Base-by-base conservation (phyloP, 768 basidiomycete species). In the Psilocybe tampanensis region DNA sequence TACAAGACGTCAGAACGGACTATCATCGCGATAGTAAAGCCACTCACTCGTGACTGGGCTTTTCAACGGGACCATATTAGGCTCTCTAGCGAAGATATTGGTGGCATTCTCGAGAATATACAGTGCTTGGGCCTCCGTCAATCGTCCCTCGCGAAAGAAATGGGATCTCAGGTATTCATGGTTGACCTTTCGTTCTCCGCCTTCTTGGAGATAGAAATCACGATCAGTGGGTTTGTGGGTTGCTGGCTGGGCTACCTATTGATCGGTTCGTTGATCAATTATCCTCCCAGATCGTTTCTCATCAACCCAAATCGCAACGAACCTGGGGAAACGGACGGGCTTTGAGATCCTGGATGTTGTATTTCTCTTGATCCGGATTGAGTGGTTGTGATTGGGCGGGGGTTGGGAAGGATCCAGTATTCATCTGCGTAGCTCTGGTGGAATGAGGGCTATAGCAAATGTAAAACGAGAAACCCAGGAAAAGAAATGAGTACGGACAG, bases 11-110 rank as follows among this genome's bases (percentile, higher is more conserved):
- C 50, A 18, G 29, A n/a, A 23, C 49, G 60, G 21, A 59, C 26
- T 42, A 19, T 21, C 33, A 52, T 15, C 18, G 41, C 39, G 39
- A 24, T 79, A 18, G 32, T 12, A 26, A 80, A 18, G 34, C 36
- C n/a, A 56, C 90, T 63, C 65, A 94, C 94, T 92, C 39, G 94
- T 97, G 32, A 97, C 90, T 18, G 95, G 94, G 58, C 94, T 92
- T 55, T 86, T 86, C 9, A 98, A 86, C 47, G 88, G 79, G 44
- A 98, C 83, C 70, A 98, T 74, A 69, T 97, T 98, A 0, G 89
- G 86, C 73, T 98, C 95, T 18, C 74, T 75, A 21, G 78, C 79
- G 52, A 97, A 74, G 32, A 95, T 64, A 51, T 84, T 80, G 3
- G 86, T 88, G 5, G 85, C 81, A 67, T 81, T 78, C 29, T 86